These are phyloP conservation scores for Epichloe gansuensis DNA, from an alignment of 2,329 filamentous ascomycete species.

Conservation along the genomic window DNA sequence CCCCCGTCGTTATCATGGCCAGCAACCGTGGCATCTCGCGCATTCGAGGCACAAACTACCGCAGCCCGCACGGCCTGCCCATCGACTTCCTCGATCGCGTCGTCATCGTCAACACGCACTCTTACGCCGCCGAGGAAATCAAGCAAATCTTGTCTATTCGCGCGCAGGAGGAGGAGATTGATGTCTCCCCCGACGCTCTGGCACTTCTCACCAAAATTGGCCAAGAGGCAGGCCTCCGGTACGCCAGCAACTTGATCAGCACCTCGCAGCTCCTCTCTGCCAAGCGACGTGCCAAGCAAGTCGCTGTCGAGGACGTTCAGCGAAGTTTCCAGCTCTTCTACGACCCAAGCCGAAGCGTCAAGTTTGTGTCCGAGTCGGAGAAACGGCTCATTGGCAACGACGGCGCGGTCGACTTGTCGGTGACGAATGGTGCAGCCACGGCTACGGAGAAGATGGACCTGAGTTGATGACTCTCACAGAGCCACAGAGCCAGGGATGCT, in stretches of 20 bases:
- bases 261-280: slow-evolving; percentile 78
- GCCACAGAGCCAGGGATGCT: neutral
- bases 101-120: slow-evolving; percentile 87
- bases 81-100: slow-evolving; percentile 93
- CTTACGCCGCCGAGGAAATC: slow-evolving; percentile 74
- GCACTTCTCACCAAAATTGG: slow-evolving; percentile 93
- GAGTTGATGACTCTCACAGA: slow-evolving; percentile 20
- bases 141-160: slow-evolving; percentile 85
- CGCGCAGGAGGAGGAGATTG: slow-evolving; percentile 91
- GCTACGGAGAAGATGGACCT: slow-evolving; percentile 30
- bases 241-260: slow-evolving; percentile 96
- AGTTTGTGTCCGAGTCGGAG: slow-evolving; percentile 82
- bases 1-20: slow-evolving; percentile 98
- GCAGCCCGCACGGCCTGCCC: slow-evolving; percentile 82
- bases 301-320: slow-evolving; percentile 79
- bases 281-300: slow-evolving; percentile 75
- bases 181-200: slow-evolving; percentile 77
- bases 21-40: slow-evolving; percentile 87
- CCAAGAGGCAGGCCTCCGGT: slow-evolving; percentile 79
- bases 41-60: slow-evolving; percentile 88
- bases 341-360: slow-evolving; percentile 74
- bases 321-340: slow-evolving; percentile 91
- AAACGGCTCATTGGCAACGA: slow-evolving; percentile 84
- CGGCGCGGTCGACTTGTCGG: slow-evolving; percentile 61
- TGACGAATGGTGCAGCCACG: slow-evolving; percentile 26